These are phyloP conservation scores for Trametes villosa DNA, from an alignment of 768 basidiomycete genomes.

Conservation along the genomic window DNA sequence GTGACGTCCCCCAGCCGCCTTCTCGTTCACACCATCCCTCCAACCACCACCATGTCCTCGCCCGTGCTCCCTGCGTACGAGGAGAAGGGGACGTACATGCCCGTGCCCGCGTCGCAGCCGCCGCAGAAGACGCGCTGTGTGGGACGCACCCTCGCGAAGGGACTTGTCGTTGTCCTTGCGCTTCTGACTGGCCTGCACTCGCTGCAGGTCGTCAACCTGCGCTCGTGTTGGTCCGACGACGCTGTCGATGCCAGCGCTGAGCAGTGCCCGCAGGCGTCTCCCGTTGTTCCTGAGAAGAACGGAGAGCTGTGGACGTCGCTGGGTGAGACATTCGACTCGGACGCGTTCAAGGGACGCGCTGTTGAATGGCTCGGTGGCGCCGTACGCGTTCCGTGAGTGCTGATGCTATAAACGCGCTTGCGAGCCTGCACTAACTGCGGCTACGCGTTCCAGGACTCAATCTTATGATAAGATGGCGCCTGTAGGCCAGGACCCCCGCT, in stretches of 20 bases:
- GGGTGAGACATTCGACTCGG: slow-evolving; percentile 36
- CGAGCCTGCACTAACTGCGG: background rate
- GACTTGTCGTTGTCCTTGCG: slow-evolving; percentile 11
- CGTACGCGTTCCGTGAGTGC: slow-evolving; percentile 42
- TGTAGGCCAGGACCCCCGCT: slow-evolving; percentile 52
- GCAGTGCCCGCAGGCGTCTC: slow-evolving; percentile 42
- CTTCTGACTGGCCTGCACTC: slow-evolving; percentile 10
- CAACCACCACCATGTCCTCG: slow-evolving; percentile 22
- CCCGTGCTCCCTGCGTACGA: slow-evolving; percentile 1
- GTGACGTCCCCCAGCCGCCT: slow-evolving; percentile 11
- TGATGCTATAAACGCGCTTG: background rate
- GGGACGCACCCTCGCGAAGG: slow-evolving; percentile 15
- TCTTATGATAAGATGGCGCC: slow-evolving; percentile 53
- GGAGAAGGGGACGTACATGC: slow-evolving; percentile 8
- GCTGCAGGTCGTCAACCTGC: slow-evolving; percentile 4
- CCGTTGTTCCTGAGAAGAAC: slow-evolving; percentile 41
- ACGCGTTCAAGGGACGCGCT: slow-evolving; percentile 38
- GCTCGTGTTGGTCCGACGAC: slow-evolving; percentile 1
- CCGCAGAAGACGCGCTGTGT: slow-evolving; percentile 5
- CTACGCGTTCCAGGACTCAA: slow-evolving; percentile 45
- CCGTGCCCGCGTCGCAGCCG: slow-evolving; percentile 4
- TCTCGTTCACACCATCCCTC: slow-evolving; percentile 5
- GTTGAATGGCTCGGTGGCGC: slow-evolving; percentile 31
- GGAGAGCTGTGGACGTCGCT: slow-evolving; percentile 39
- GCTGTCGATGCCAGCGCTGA: slow-evolving; percentile 4